Evolutionary conservation across 768 basidiomycete genomes (phyloP).

Genomic region (Amanita pallidorosea): DNA sequence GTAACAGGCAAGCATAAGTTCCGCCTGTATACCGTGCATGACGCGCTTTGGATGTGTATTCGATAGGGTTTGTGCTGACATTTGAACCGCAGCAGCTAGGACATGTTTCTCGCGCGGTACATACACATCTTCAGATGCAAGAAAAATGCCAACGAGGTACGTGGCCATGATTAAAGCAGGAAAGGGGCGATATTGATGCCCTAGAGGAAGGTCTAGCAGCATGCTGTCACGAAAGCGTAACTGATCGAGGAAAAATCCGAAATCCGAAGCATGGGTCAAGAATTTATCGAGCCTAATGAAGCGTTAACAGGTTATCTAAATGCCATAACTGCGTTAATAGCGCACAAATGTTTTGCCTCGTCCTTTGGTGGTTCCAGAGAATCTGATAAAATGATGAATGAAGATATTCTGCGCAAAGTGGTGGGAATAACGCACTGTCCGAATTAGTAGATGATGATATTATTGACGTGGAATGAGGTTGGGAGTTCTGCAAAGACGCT

Average conservation of each 20-base stretch:
- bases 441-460: background rate
- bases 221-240: slow-evolving; percentile 32
- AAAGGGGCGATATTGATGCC: slow-evolving; percentile 24
- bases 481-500: background rate
- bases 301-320: slow-evolving; percentile 3
- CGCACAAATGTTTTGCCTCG: slow-evolving; percentile 22
- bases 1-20: slow-evolving; percentile 45
- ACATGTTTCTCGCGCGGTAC: slow-evolving; percentile 20
- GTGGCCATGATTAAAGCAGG: slow-evolving; percentile 27
- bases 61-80: slow-evolving; percentile 25
- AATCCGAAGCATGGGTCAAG: slow-evolving; percentile 33
- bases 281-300: slow-evolving; percentile 25
- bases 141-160: slow-evolving; percentile 26
- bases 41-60: slow-evolving; percentile 27
- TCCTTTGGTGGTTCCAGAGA: slow-evolving; percentile 20
- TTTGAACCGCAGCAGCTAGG: slow-evolving; percentile 31
- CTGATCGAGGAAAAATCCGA: slow-evolving; percentile 49
- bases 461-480: background rate
- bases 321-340: background rate
- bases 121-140: slow-evolving; percentile 19
- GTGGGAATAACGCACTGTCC: background rate
- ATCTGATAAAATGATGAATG: background rate
- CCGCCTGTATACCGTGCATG: slow-evolving; percentile 40
- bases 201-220: slow-evolving; percentile 18
- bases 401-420: background rate